Conservation (phyloP, 257 asterid genomes). For the Salvia hispanica region DNA sequence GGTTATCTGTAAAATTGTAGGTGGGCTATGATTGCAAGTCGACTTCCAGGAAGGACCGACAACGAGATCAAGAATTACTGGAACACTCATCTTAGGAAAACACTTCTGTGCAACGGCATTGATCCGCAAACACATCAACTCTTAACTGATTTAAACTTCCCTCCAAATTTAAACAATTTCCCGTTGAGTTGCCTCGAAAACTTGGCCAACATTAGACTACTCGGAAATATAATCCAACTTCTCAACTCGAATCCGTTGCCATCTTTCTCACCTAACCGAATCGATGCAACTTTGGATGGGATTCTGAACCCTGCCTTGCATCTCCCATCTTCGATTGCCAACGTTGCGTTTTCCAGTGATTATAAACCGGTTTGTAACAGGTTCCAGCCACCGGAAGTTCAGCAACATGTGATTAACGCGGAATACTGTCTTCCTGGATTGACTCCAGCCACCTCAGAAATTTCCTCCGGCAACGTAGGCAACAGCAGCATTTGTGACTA, state of each 20-base stretch:
- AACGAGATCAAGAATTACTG: slow-evolving; percentile 37
- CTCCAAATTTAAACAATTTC: slow-evolving; percentile 29
- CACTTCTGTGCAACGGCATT: slow-evolving; percentile 50
- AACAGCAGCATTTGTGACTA: background rate
- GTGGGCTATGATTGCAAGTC: slow-evolving; percentile 68
- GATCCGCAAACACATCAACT: slow-evolving; percentile 60
- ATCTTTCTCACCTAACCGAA: slow-evolving; percentile 15
- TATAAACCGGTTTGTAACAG: slow-evolving; percentile 21
- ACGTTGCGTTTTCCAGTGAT: background rate
- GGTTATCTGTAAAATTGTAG: slow-evolving; percentile 29
- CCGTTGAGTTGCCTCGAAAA: slow-evolving; percentile 15
- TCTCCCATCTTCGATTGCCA: slow-evolving; percentile 5
- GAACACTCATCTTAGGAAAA: slow-evolving; percentile 63
- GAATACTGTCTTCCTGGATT: slow-evolving; percentile 50
- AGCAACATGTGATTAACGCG: background rate
- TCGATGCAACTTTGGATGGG: slow-evolving; percentile 10
- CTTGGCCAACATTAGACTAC: slow-evolving; percentile 40
- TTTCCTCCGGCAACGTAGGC: slow-evolving; percentile 24
- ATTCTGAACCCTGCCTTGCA: slow-evolving; percentile 19
- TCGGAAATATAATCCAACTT: slow-evolving; percentile 39
- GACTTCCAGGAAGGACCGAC: slow-evolving; percentile 54
- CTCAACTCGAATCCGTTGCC: slow-evolving; percentile 41
- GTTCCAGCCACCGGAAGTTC: slow-evolving; percentile 14
- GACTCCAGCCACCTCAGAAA: slow-evolving; percentile 15
- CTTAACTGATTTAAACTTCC: slow-evolving; percentile 32